These are phyloP conservation scores for Talaromyces albobiverticillius DNA, from an alignment of 2,329 filamentous ascomycete species.

Conservation along the genomic window DNA sequence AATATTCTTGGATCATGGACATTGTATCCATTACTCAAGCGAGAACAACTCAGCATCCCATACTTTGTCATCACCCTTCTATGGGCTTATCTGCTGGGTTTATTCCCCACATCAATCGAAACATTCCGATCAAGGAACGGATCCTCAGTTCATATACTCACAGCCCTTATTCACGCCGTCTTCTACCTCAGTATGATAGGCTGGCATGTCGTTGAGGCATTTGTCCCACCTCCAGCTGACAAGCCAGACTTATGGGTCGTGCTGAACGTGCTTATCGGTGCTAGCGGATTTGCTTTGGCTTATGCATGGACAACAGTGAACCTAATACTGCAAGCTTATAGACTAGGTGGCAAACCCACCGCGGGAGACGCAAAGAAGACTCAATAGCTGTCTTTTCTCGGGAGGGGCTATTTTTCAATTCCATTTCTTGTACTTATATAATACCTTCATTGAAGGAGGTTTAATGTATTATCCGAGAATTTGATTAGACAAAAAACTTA, in stretches of 20 bases:
- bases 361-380: conserved; percentile 32
- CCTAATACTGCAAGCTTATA: conserved; percentile 35
- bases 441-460: not conserved
- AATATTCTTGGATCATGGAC: conserved; percentile 90
- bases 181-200: conserved; percentile 75
- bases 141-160: conserved; percentile 49
- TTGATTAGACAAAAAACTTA: not conserved
- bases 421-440: not conserved
- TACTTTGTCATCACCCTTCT: conserved; percentile 81
- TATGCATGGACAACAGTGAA: conserved; percentile 89
- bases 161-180: conserved; percentile 67
- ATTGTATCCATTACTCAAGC: conserved; percentile 83
- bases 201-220: conserved; percentile 77
- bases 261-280: conserved; percentile 80
- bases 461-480: not conserved
- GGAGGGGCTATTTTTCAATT: not conserved
- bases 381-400: conserved; percentile 18
- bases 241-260: conserved; percentile 97
- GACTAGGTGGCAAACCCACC: conserved; percentile 23
- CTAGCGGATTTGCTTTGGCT: conserved; percentile 78
- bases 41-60: conserved; percentile 79
- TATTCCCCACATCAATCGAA: conserved; percentile 72
- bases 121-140: conserved; percentile 58
- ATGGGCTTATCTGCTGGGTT: conserved; percentile 86
- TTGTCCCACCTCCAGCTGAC: conserved; percentile 62